Conservation (phyloP, 306 rosid genomes). For the Vigna angularis region DNA sequence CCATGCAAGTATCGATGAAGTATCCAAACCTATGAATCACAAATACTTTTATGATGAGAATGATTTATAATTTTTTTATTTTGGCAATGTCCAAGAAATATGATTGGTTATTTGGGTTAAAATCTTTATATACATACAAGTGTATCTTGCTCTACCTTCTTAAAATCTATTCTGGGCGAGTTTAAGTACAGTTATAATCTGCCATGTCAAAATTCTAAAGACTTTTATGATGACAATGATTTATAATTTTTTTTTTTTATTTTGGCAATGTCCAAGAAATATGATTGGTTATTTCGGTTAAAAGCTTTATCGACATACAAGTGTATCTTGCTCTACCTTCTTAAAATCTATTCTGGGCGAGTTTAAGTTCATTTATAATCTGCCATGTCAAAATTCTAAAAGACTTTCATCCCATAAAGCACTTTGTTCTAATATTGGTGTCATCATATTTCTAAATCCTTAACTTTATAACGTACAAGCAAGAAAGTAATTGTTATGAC, state of each 20-base stretch:
- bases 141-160: background rate
- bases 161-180: constrained; percentile 3
- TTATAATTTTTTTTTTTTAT: too few relatives aligned
- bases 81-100: too few relatives aligned
- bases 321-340: background rate
- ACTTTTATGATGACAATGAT: background rate
- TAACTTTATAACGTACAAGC: constrained; percentile 1
- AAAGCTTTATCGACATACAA: background rate
- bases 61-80: too few relatives aligned
- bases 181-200: background rate
- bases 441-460: constrained; percentile 22
- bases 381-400: background rate
- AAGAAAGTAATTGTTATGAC: background rate
- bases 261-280: too few relatives aligned
- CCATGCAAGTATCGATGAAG: background rate
- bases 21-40: too few relatives aligned
- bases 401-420: background rate
- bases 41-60: too few relatives aligned
- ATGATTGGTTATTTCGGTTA: background rate
- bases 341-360: constrained; percentile 11
- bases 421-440: background rate
- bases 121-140: background rate
- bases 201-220: background rate
- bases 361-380: background rate
- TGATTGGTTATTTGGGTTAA: background rate